These are phyloP conservation scores for Diddensiella transvaalensis DNA, from an alignment of 805 yeast species.

Conservation along the genomic window DNA sequence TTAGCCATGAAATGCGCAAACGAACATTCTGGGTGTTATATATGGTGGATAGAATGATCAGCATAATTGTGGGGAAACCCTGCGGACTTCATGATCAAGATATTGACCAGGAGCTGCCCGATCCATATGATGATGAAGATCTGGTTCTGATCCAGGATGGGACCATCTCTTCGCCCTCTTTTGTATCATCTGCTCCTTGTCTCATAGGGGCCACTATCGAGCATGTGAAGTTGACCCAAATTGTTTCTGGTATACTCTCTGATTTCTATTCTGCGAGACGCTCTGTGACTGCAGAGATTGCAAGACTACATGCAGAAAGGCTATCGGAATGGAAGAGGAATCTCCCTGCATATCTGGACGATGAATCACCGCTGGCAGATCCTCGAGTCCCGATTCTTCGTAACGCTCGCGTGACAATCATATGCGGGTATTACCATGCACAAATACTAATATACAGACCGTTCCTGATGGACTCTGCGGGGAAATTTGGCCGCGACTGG, in stretches of 20 bases:
- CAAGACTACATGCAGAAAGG: neutral
- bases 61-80: conserved; percentile 10
- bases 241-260: conserved; percentile 6
- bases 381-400: conserved; percentile 9
- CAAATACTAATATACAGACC: conserved; percentile 8
- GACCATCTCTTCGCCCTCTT: neutral
- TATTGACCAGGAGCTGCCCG: conserved; percentile 10
- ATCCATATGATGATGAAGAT: conserved; percentile 5
- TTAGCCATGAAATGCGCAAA: conserved; percentile 8
- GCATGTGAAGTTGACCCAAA: conserved; percentile 9
- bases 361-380: conserved; percentile 1
- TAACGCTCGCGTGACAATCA: conserved; percentile 6
- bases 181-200: neutral
- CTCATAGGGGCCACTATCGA: conserved; percentile 6
- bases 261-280: conserved; percentile 8
- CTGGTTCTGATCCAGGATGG: neutral
- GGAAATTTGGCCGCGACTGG: conserved; percentile 6
- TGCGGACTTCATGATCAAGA: conserved; percentile 11
- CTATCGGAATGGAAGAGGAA: conserved; percentile 2
- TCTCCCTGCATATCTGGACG: conserved; percentile 8
- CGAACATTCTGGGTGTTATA: conserved; percentile 12
- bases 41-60: conserved; percentile 7
- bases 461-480: conserved; percentile 9
- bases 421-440: conserved; percentile 9
- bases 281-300: neutral